Evolutionary conservation across 2,329 filamentous ascomycete genomes (phyloP).

Genomic region (Trichoderma sp.): DNA sequence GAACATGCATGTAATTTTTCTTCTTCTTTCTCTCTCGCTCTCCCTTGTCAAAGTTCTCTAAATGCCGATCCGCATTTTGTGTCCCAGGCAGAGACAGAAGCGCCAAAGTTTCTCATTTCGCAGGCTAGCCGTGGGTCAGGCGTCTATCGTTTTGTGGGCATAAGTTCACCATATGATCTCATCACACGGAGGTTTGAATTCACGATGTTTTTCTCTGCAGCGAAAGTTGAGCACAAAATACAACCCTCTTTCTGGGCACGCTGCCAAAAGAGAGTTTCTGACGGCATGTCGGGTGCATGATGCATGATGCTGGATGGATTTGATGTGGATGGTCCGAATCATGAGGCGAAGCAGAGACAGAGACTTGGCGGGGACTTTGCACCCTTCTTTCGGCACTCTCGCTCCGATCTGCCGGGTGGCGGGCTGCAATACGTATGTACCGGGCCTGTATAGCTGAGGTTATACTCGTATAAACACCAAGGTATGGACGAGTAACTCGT

Average conservation of each 20-base stretch:
- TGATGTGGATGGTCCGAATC: not conserved
- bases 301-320: not conserved
- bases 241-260: not conserved
- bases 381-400: conserved; percentile 6
- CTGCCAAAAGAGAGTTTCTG: not conserved
- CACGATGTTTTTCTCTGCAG: not conserved
- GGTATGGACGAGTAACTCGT: too few species aligned
- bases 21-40: not conserved
- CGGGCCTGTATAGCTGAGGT: not conserved
- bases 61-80: conserved; percentile 10
- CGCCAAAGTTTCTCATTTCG: not conserved
- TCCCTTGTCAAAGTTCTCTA: not conserved
- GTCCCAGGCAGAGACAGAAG: not conserved
- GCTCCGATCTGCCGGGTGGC: conserved; percentile 13
- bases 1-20: not conserved
- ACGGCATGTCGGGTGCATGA: not conserved
- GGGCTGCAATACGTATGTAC: too few species aligned
- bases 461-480: not conserved
- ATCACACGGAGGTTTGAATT: not conserved
- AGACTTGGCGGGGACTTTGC: not conserved
- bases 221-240: not conserved
- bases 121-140: conserved; percentile 9
- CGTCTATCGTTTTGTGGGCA: conserved; percentile 14
- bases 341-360: conserved; percentile 2
- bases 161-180: not conserved